These are phyloP conservation scores for Naganishia randhawae DNA, from an alignment of 768 basidiomycete genomes.

Conservation along the genomic window DNA sequence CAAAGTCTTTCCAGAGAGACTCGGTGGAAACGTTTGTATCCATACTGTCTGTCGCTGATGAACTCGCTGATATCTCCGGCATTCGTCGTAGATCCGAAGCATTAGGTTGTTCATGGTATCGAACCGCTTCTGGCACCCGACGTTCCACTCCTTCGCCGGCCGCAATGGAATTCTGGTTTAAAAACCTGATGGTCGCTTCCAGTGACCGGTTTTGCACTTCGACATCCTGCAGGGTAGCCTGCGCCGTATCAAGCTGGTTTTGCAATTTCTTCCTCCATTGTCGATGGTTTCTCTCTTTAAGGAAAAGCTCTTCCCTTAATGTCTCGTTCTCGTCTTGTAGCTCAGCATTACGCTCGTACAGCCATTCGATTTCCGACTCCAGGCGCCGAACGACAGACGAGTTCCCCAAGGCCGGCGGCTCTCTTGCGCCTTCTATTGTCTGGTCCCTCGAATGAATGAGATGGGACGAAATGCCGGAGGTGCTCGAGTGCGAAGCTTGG, in stretches of 20 bases:
- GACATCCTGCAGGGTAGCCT: conserved; percentile 19
- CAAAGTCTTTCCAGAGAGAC: background rate
- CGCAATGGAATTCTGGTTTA: background rate
- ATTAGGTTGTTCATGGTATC: background rate
- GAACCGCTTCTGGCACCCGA: background rate
- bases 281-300: background rate
- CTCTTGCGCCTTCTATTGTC: background rate
- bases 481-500: background rate
- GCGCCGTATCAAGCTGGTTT: conserved; percentile 8
- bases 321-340: conserved; percentile 19
- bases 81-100: background rate
- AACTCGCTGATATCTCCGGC: background rate
- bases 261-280: conserved; percentile 5
- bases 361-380: conserved; percentile 24
- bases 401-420: background rate
- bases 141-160: background rate
- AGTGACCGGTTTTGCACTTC: conserved; percentile 23
- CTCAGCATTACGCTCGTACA: conserved; percentile 25
- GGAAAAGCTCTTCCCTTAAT: background rate
- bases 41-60: conserved; percentile 4
- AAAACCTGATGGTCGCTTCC: background rate
- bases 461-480: background rate
- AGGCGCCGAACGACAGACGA: background rate
- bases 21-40: background rate
- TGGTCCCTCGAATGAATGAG: background rate